A percentile compares a stretch with the other conserved stretches of the same genome.
These are phyloP conservation scores for Fusarium sarcochroum DNA, from an alignment of 2,329 filamentous ascomycete genomes.

Conservation along the genomic window DNA sequence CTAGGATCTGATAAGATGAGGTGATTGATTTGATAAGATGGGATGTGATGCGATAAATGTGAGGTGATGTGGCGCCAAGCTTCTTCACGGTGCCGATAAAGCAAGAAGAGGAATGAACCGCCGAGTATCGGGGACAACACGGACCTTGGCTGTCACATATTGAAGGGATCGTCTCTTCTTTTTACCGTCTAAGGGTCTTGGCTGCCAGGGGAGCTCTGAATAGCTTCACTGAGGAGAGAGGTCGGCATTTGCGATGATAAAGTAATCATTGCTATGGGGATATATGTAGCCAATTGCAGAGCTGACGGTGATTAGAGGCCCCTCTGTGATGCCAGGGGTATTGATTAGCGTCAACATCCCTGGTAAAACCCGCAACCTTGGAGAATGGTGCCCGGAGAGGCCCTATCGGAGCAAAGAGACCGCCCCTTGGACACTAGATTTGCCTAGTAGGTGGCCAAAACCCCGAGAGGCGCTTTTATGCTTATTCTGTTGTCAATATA, in stretches of 20 bases:
- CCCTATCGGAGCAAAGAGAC: slow-evolving; percentile 27
- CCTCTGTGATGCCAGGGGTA: slow-evolving; percentile 4
- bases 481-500: slow-evolving; percentile 32
- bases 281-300: not conserved
- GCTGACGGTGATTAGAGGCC: not conserved
- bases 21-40: slow-evolving; percentile 43
- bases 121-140: slow-evolving; percentile 10
- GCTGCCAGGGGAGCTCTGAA: slow-evolving; percentile 2
- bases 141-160: not conserved
- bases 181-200: slow-evolving; percentile 14
- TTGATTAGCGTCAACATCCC: slow-evolving; percentile 8
- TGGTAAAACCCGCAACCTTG: slow-evolving; percentile 15
- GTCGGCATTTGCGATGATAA: not conserved
- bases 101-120: slow-evolving; percentile 4
- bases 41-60: slow-evolving; percentile 1
- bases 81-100: not conserved
- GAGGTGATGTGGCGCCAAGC: slow-evolving; percentile 18
- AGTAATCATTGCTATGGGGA: not conserved
- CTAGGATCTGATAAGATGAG: slow-evolving; percentile 44
- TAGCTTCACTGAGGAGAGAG: not conserved
- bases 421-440: not conserved
- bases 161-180: slow-evolving; percentile 8
- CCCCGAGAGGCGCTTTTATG: slow-evolving; percentile 36
- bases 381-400: slow-evolving; percentile 17
- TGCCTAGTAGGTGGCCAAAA: slow-evolving; percentile 9